Conservation (phyloP, 371 early-diverging fungal genomes). For the Mortierella sp. region DNA sequence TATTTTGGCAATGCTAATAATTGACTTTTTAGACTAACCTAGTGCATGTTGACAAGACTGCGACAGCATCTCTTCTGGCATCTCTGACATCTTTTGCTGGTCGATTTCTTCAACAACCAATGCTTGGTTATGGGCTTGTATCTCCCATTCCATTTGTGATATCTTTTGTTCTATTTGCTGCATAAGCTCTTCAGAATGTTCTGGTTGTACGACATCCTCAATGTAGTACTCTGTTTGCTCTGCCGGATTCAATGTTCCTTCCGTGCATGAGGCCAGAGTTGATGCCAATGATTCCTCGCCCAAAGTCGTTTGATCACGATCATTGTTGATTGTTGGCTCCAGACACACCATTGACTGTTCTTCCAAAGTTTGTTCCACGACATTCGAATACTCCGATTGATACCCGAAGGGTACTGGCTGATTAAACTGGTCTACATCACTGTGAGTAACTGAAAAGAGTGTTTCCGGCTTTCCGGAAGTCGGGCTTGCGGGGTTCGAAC, state of each 20-base stretch:
- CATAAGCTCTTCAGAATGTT: background rate
- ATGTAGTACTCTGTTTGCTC: background rate
- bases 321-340: background rate
- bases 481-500: constrained; percentile 5
- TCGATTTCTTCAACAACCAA: too few relatives aligned
- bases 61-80: too few relatives aligned
- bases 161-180: too few relatives aligned
- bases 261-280: background rate
- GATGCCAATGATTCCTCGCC: background rate
- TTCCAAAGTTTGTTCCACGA: background rate
- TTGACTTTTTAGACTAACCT: background rate
- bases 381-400: background rate
- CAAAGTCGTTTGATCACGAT: background rate
- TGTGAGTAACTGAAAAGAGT: background rate
- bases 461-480: background rate
- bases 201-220: background rate
- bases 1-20: too few relatives aligned
- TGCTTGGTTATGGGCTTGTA: too few relatives aligned
- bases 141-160: too few relatives aligned
- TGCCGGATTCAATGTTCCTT: background rate
- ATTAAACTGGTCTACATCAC: background rate
- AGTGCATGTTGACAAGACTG: background rate
- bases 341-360: background rate
- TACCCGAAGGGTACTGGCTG: background rate
- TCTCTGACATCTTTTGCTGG: too few relatives aligned